phyloP scores from a whole-genome alignment of 495 filamentous ascomycete species.

The Trichoderma orchidacearum region DNA sequence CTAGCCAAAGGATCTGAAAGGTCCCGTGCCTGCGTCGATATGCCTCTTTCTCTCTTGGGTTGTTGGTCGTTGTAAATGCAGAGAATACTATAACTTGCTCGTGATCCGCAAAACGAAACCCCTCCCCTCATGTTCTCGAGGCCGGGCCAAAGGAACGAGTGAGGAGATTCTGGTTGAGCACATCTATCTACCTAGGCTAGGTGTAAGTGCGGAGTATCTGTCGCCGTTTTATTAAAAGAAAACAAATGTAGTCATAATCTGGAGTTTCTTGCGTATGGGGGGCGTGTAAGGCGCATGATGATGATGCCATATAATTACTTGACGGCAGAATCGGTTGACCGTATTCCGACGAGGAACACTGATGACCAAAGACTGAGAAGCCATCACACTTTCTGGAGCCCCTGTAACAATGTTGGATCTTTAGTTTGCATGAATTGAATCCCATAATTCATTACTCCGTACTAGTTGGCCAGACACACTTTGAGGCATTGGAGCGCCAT shows the following conservation, averaged over 20 bases:
- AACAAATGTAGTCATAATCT: neutral
- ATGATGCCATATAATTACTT: neutral
- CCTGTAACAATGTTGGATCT: too few species aligned
- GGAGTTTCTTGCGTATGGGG: too few species aligned
- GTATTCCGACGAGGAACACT: too few species aligned
- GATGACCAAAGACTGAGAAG: too few species aligned
- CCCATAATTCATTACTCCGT: too few species aligned
- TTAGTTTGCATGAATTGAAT: neutral
- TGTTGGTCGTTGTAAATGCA: neutral
- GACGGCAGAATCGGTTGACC: too few species aligned
- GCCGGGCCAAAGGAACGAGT: neutral
- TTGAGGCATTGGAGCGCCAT: neutral
- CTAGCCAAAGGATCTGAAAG: too few species aligned
- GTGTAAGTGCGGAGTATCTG: too few species aligned
- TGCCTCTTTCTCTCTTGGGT: neutral
- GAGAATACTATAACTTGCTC: too few species aligned
- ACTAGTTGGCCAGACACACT: neutral
- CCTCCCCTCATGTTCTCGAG: neutral
- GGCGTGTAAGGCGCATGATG: too few species aligned
- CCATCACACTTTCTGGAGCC: too few species aligned
- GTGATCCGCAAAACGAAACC: neutral
- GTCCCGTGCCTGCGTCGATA: neutral
- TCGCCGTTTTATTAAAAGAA: neutral
- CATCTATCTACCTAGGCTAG: too few species aligned
- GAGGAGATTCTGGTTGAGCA: neutral